Base-by-base conservation (phyloP, 1,284 basidiomycete species). In the Afroboletus lepidellus region DNA sequence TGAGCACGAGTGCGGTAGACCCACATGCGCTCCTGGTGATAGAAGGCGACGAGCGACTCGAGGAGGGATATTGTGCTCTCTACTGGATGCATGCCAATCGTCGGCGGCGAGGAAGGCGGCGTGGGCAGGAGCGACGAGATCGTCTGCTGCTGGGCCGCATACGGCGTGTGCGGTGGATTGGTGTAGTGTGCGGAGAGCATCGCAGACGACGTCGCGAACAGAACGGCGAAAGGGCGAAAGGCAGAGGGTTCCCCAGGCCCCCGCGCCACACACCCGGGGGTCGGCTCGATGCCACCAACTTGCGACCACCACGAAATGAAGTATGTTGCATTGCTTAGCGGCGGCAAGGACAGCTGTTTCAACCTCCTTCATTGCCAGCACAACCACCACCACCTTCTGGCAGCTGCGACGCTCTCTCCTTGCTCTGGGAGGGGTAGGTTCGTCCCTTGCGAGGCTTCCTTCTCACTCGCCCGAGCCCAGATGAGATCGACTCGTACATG, bases 401-500 rank as follows among this genome's bases (percentile, higher is more conserved):
- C 94, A 2, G 84, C 95, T 18, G 97, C 94, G 3, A 94, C 94
- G 38, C 76, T 99, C 23, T 81, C 89, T 13, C 96, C 96, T 15
- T 83, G 80, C 53, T 72, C 78, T 41, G 94, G 92, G 61, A 90
- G 90, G 81, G 94, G 94, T 94, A 62, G 60, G 56, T 50, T 36
- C 42, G 24, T 32, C 54, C 38, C 20, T 58, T 61, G 30, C 41
- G 25, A 50, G 45, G 48, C 43, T 51, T 43, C 25, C 56, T 4
- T 27, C 43, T 57, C 52, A 62, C 60, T 60, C 56, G 53, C 29
- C 46, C n/a, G 41, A 11, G 11, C 60, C 58, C 70, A 97, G 97
- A 98, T 77, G 97, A 99, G 76, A 84, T 98, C 62, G 96, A 99
- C 72, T 98, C 96, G 41, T 99, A 96, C 75, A 82, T 99, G 72